Base-by-base conservation (phyloP, 352 stramenopile genomes). In the Pythium pyrilobum region DNA sequence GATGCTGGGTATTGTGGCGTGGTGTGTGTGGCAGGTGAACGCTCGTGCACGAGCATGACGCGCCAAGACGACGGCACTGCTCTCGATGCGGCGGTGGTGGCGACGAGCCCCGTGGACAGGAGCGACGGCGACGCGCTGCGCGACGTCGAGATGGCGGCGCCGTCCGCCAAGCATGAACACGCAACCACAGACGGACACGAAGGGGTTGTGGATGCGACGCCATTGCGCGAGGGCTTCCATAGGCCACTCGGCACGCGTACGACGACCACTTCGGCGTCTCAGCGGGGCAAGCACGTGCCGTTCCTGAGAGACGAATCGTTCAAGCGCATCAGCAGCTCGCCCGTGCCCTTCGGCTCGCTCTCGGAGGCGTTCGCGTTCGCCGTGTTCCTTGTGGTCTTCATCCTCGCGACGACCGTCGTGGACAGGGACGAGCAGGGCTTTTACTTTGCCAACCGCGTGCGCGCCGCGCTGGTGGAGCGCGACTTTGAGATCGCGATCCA, bases 361-460 rank as follows among this genome's bases (percentile, higher is more conserved):
- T 48, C 64, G 0, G 77, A 87, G 56, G 72, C 68, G 15, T 60
- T 73, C 23, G 58, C 67, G 20, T 85, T 77, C 51, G 56, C 64
- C 3, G 62, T 77, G 11, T 87, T 87, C 54, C 51, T 87, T 15
- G 32, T 87, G 15, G 29, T 85, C 16, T 84, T 87, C 38, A 55
- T 87, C 11, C 25, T 87, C 41, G 69, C 72, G 2, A 85, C 72
- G 10, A 71, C 56, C 0, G 63, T 83, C 31, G 48, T 87, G 16
- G 74, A 73, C 21, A 64, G 74, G 21, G 60, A 72, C 46, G 64
- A 66, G 18, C 59, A 81, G 25, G 63, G 62, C 2, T 90, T 87
- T 47, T 90, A 80, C 70, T 88, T 87, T 51, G 62, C 72, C 11
- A 75, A 85, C 40, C 74, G 74, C 46, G 55, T 88, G 5, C 69